These are phyloP conservation scores for Cladosporium austrohemisphaericum DNA, from an alignment of 2,329 filamentous ascomycete species.

Conservation along the genomic window DNA sequence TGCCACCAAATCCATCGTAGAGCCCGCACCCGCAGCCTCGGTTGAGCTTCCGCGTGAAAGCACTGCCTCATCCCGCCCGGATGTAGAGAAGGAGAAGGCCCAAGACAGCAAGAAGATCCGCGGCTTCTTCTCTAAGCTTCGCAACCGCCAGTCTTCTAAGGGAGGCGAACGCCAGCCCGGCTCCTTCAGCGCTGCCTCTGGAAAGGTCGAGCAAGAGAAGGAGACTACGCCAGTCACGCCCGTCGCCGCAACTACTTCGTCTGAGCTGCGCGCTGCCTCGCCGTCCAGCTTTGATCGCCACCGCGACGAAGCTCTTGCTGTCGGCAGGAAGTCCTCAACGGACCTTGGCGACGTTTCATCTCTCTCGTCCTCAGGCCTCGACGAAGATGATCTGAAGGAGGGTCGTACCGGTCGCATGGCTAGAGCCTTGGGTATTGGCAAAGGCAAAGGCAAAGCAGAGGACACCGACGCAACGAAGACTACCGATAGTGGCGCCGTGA, in stretches of 20 bases:
- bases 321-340: constrained; percentile 15
- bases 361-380: constrained; percentile 24
- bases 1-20: not conserved
- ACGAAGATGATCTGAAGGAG: constrained; percentile 28
- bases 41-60: constrained; percentile 5
- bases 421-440: constrained; percentile 27
- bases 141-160: constrained; percentile 18
- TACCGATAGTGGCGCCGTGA: constrained; percentile 21
- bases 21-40: not conserved
- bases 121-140: constrained; percentile 30
- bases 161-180: constrained; percentile 18
- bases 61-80: constrained; percentile 9
- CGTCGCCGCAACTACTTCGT: constrained; percentile 1
- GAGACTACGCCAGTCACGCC: constrained; percentile 13
- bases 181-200: not conserved
- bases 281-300: constrained; percentile 26
- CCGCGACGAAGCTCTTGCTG: constrained; percentile 5
- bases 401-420: constrained; percentile 34
- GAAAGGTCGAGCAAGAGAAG: constrained; percentile 17
- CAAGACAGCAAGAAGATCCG: constrained; percentile 24
- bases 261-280: constrained; percentile 17
- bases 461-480: constrained; percentile 14
- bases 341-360: constrained; percentile 24
- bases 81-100: constrained; percentile 10
- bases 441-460: constrained; percentile 19